These are phyloP conservation scores for Warburgia ugandensis DNA, from an alignment of 164 flowering plant species.

Conservation along the genomic window DNA sequence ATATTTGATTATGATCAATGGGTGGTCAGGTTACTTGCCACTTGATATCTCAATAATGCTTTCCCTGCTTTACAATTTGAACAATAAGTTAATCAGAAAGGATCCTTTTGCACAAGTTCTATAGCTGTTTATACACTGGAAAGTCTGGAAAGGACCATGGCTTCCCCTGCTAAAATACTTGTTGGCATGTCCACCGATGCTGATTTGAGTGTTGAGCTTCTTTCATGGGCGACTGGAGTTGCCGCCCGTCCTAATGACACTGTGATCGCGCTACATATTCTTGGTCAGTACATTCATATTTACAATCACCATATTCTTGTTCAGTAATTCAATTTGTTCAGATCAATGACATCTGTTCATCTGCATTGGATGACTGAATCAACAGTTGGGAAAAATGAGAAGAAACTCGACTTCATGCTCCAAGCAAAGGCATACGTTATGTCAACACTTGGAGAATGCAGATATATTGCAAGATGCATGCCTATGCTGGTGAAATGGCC, in stretches of 20 bases:
- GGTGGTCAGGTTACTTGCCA: too few species aligned
- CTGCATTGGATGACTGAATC: background rate
- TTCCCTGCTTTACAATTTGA: slow-evolving; percentile 17
- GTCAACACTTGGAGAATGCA: slow-evolving; percentile 65
- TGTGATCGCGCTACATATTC: slow-evolving; percentile 58
- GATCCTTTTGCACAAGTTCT: background rate
- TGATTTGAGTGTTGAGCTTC: slow-evolving; percentile 41
- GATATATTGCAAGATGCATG: slow-evolving; percentile 28
- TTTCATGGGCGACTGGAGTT: slow-evolving; percentile 55
- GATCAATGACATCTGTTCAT: too few species aligned
- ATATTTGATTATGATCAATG: slow-evolving; percentile 21
- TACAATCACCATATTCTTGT: background rate
- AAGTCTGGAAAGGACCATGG: too few species aligned
- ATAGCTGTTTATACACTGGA: background rate
- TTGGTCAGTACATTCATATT: slow-evolving; percentile 58
- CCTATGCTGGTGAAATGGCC: too few species aligned
- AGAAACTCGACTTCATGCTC: slow-evolving; percentile 33
- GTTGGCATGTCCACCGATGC: slow-evolving; percentile 49
- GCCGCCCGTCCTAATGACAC: slow-evolving; percentile 59
- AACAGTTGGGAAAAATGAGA: slow-evolving; percentile 33
- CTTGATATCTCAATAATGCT: slow-evolving; percentile 23
- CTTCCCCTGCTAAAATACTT: slow-evolving; percentile 45
- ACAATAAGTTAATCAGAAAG: too few species aligned
- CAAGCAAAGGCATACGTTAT: slow-evolving; percentile 70
- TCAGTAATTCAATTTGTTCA: background rate